Base-by-base conservation (phyloP, 208 protist genomes). In the Blechomonas ayalai region DNA sequence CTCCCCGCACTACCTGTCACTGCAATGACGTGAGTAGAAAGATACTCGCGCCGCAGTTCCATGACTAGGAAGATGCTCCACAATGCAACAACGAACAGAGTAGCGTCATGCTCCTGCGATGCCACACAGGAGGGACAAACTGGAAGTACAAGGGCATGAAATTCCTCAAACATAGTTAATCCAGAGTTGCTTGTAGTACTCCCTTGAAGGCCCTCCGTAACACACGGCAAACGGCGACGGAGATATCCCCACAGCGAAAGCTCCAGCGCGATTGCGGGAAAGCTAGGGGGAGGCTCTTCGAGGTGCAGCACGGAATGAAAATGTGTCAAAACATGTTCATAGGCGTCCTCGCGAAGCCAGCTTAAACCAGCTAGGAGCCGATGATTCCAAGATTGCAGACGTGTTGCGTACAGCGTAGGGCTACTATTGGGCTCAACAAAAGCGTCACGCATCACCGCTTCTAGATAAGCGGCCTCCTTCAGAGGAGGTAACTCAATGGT, bases 21-120 rank as follows among this genome's bases (percentile, higher is more conserved):
- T 6, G 45, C 50, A 0, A 66, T 19, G 9, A 52, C 28, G 35
- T 55, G 47, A 5, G 40, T 56, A 36, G 47, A 59, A 2, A 45
- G 43, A 61, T 56, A 62, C n/a, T 56, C 59, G 19, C 48, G 64
- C 1, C 73, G 58, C 34, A 82, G 57, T 45, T 82, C 59, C 31
- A 73, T 67, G 32, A 73, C 53, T 9, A 73, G 48, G 42, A 67
- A 82, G 7, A 64, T 23, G 13, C 54, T 49, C 73, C 67, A 77
- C 16, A 82, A 32, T n/a, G n/a, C n/a, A n/a, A n/a, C n/a, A n/a
- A n/a, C n/a, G n/a, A n/a, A n/a, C n/a, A n/a, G n/a, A n/a, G n/a
- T 1, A 46, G 37, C 36, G 1, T 26, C 34, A 35, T 43, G 43
- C 16, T 60, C 52, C 16, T 20, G 5, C 13, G 22, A 15, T 34